phyloP scores from a whole-genome alignment of 148 eudicot genomes.

The Spergularia bocconei region DNA sequence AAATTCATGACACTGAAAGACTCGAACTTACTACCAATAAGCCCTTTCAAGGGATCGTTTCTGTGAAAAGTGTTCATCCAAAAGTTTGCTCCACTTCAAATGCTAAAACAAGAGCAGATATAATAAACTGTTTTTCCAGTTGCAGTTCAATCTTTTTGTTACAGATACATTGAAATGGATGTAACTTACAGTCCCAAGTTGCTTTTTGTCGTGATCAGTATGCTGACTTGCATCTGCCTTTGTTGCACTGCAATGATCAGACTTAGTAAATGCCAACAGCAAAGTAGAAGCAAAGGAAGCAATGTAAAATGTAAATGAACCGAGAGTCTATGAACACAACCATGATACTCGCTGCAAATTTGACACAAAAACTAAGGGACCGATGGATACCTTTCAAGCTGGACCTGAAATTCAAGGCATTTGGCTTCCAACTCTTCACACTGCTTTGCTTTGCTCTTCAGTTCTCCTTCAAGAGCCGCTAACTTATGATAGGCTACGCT shows the following conservation, averaged over 20 bases:
- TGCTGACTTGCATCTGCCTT: constrained; percentile 32
- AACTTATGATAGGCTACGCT: constrained; percentile 38
- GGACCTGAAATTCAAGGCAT: constrained; percentile 42
- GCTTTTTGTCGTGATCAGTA: constrained; percentile 37
- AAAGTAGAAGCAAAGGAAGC: background rate
- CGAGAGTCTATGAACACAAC: background rate
- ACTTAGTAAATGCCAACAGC: constrained; percentile 11
- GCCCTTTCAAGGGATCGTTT: background rate
- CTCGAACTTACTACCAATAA: background rate
- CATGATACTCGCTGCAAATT: background rate
- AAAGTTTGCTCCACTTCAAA: too few relatives aligned
- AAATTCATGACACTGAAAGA: too few relatives aligned
- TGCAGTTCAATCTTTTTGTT: background rate
- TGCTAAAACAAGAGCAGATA: background rate
- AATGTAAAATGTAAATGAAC: background rate
- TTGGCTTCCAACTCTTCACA: constrained; percentile 49
- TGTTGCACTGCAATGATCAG: constrained; percentile 37
- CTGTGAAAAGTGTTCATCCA: too few relatives aligned
- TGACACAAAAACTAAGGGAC: background rate
- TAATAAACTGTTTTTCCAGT: background rate
- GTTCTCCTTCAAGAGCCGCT: constrained; percentile 38
- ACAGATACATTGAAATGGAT: background rate
- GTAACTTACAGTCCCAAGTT: constrained; percentile 61
- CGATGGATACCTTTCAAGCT: constrained; percentile 54
- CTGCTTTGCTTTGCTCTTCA: constrained; percentile 30